Base-by-base conservation (phyloP, 257 asterid species). In the Thymus quinquecostatus region DNA sequence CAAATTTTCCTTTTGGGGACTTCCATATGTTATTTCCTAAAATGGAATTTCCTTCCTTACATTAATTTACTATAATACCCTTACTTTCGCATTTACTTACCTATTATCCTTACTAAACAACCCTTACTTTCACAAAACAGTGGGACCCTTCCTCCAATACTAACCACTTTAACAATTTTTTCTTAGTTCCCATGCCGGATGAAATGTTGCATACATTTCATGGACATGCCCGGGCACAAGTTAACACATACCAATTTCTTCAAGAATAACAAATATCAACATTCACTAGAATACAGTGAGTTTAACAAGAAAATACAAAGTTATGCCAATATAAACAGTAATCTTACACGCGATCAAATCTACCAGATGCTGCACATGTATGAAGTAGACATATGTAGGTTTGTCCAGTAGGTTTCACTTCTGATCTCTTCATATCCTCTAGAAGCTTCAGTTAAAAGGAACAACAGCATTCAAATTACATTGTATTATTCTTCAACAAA, bases 331-430 rank as follows among this genome's bases (percentile, higher is more conserved):
- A 82, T 97, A 82, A 55, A 49, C 48, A 57, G 49, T 70, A 54
- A 59, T 74, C 98, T 91, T 87, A 94, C 98, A 94, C 98, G 71
- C 89, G 85, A 69, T 94, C 98, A 80, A 89, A 73, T 86, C 92
- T 83, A 64, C 98, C 97, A 53, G 82, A 65, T 57, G 90, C 88
- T 71, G 98, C 99, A 74, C 90, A 92, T 61, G 99, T 97, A 83
- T 91, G 92, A 74, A 95, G 96, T 63, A 95, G 88, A 80, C 98
- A 91, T 41, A 95, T 81, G 77, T 60, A 95, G 66, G 99, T 91
- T 75, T 95, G 98, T 47, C 89, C 96, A 6, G 92, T 91, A 76
- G 96, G 98, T 78, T 89, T 92, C 83, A 95, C 96, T 77, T 87
- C 96, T 69, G 43, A 83, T 76, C 80, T 83, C 89, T 88, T 95